Conservation (phyloP, 192 early-diverging fungal genomes). For the Umbelopsis vinacea region DNA sequence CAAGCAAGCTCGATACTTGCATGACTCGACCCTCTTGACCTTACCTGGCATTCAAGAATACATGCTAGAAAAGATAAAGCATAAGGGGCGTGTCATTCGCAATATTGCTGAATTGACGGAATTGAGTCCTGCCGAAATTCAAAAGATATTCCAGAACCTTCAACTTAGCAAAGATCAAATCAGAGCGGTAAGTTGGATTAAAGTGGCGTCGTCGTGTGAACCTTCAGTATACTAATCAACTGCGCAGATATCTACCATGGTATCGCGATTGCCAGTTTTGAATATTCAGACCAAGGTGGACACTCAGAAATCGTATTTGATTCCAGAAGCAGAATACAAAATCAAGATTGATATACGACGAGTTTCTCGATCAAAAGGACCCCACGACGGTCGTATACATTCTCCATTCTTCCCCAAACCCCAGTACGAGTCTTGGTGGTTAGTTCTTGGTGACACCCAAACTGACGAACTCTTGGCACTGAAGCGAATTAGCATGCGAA, state of each 20-base stretch:
- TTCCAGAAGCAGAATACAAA: constrained; percentile 66
- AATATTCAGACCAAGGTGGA: constrained; percentile 78
- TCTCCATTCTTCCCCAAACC: constrained; percentile 91
- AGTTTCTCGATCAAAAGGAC: constrained; percentile 75
- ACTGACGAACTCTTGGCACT: constrained; percentile 84
- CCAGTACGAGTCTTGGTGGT: constrained; percentile 98
- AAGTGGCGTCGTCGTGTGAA: too few relatives aligned
- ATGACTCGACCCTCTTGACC: constrained; percentile 74
- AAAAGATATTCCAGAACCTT: constrained; percentile 30
- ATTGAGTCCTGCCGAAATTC: constrained; percentile 28
- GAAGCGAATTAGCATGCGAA: constrained; percentile 82
- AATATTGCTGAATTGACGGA: constrained; percentile 45
- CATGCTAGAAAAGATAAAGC: constrained; percentile 30
- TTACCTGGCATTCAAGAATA: constrained; percentile 60
- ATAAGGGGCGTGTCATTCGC: constrained; percentile 31
- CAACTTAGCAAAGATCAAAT: neutral
- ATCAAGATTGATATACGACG: constrained; percentile 81
- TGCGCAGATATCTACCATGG: constrained; percentile 70
- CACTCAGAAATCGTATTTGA: constrained; percentile 59
- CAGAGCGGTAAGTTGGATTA: neutral
- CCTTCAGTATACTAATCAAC: neutral
- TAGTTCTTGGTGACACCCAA: constrained; percentile 84
- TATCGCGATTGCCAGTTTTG: constrained; percentile 93
- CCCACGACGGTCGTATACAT: constrained; percentile 77
- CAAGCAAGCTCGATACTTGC: constrained; percentile 88